Evolutionary conservation across 2,329 filamentous ascomycete species (phyloP).

Genomic region (Cercospora zeina): DNA sequence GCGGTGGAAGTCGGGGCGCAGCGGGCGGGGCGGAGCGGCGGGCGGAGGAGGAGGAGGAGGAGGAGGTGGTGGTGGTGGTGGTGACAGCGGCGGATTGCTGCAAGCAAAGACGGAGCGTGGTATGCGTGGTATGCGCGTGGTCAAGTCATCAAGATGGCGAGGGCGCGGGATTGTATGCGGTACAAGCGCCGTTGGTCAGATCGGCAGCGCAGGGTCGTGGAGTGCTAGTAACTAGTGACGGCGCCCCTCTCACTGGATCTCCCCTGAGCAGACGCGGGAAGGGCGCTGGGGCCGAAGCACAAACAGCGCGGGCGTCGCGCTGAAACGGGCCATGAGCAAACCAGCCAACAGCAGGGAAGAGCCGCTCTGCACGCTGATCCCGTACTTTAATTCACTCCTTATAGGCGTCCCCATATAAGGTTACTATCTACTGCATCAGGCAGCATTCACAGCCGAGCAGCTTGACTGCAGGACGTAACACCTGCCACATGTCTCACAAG

Average conservation of each 20-base stretch:
- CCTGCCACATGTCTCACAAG: not conserved
- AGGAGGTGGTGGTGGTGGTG: not conserved
- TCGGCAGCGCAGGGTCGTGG: not conserved
- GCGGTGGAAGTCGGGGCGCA: conserved; percentile 8
- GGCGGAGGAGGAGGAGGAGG: too few relatives aligned
- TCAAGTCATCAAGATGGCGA: not conserved
- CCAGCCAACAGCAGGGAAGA: conserved; percentile 2
- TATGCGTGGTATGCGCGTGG: not conserved
- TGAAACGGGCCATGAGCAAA: not conserved
- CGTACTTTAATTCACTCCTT: too few relatives aligned
- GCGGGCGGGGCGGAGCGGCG: not conserved
- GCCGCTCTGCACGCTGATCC: not conserved
- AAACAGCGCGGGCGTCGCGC: not conserved
- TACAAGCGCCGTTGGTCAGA: not conserved
- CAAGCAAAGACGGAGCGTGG: not conserved
- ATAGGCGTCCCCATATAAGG: too few relatives aligned
- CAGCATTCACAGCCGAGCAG: not conserved
- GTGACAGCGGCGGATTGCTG: not conserved
- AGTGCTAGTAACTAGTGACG: too few relatives aligned
- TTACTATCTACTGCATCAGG: too few relatives aligned
- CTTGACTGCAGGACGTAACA: too few relatives aligned
- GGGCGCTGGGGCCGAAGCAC: not conserved
- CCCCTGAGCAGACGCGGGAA: not conserved
- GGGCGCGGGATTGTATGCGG: conserved; percentile 1
- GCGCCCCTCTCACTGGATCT: not conserved